These are phyloP conservation scores for Diacronema lutheri DNA, from an alignment of 78 protist species.

Conservation along the genomic window DNA sequence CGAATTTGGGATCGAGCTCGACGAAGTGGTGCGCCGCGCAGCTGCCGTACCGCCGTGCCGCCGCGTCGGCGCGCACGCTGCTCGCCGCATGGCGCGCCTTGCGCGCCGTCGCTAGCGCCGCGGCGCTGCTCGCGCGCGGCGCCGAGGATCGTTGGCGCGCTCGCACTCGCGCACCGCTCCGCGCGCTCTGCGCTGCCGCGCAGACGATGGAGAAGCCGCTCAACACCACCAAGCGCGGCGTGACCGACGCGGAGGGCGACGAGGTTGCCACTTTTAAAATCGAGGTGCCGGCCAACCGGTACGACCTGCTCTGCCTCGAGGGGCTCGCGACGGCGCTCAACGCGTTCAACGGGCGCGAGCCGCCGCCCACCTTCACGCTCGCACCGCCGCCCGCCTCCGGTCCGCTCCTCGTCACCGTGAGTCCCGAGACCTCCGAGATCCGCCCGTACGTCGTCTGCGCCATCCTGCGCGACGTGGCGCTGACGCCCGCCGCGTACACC, in stretches of 20 bases:
- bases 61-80: not conserved
- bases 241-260: slow-evolving; percentile 32
- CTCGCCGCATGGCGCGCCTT: too few relatives aligned
- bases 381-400: not conserved
- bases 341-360: slow-evolving; percentile 57
- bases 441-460: slow-evolving; percentile 97
- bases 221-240: slow-evolving; percentile 4
- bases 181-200: not conserved
- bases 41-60: not conserved
- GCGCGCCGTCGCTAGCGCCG: too few relatives aligned
- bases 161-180: not conserved
- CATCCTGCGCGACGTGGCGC: slow-evolving; percentile 83
- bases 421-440: slow-evolving; percentile 27
- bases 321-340: slow-evolving; percentile 89
- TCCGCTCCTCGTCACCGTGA: not conserved
- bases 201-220: slow-evolving; percentile 58
- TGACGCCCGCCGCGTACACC: slow-evolving; percentile 69
- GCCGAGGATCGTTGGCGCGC: too few relatives aligned
- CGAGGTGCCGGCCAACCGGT: slow-evolving; percentile 96
- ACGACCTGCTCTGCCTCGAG: slow-evolving; percentile 94
- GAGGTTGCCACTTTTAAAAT: slow-evolving; percentile 81
- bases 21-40: slow-evolving; percentile 70
- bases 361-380: slow-evolving; percentile 50
- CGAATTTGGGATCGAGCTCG: slow-evolving; percentile 96
- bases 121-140: too few relatives aligned